A percentile compares a stretch with the other conserved stretches of the same genome.
These are phyloP conservation scores for Bertia moriformis DNA, from an alignment of 2,329 filamentous ascomycete genomes.

Conservation along the genomic window DNA sequence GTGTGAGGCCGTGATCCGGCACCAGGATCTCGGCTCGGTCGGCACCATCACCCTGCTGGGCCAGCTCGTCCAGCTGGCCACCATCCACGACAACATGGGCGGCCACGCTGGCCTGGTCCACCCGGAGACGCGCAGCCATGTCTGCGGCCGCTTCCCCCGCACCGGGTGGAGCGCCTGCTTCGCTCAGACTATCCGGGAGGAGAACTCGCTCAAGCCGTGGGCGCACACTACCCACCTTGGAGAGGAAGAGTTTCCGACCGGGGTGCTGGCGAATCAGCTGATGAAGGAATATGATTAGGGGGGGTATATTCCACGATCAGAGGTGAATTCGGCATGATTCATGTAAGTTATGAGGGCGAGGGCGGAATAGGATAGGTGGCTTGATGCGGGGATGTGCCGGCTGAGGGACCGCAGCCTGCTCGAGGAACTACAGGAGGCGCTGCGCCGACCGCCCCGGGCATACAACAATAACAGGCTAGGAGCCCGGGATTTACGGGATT, in stretches of 20 bases:
- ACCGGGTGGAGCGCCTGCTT: conserved; percentile 1
- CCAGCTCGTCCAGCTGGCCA: conserved; percentile 1
- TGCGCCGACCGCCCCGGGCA: too few relatives aligned
- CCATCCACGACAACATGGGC: neutral
- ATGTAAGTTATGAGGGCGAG: too few relatives aligned
- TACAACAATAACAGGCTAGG: too few relatives aligned
- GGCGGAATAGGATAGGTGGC: too few relatives aligned
- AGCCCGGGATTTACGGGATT: too few relatives aligned
- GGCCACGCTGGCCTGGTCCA: neutral
- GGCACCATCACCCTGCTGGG: conserved; percentile 1
- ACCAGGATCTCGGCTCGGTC: neutral
- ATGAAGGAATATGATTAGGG: conserved; percentile 2
- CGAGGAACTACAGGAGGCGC: too few relatives aligned
- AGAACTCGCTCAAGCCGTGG: conserved; percentile 3
- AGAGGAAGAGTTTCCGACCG: conserved; percentile 9
- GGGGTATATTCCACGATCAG: too few relatives aligned
- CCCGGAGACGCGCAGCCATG: neutral
- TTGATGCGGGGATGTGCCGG: too few relatives aligned
- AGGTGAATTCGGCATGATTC: too few relatives aligned
- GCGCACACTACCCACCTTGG: conserved; percentile 1
- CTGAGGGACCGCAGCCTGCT: too few relatives aligned
- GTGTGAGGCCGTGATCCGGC: conserved; percentile 1
- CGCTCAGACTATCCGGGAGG: neutral
- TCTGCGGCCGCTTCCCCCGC: neutral
- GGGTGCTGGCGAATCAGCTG: neutral